Percentiles rank a stretch among this genome's conserved stretches.
Evolutionary conservation across 306 rosid genomes (phyloP).

Genomic region (Cicer arietinum): DNA sequence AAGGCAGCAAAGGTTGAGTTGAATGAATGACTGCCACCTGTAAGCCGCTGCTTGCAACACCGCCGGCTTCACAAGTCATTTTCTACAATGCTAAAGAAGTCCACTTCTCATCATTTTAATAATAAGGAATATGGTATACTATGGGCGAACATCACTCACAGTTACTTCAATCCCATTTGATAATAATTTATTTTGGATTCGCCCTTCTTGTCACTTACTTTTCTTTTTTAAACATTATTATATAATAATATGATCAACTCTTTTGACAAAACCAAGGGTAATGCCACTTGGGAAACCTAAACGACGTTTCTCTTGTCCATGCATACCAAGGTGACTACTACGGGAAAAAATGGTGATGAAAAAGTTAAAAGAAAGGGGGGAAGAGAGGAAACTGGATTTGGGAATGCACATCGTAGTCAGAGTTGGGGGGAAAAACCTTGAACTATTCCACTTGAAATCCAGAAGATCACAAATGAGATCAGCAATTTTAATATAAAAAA

Average conservation of each 20-base stretch:
- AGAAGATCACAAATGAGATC: neutral
- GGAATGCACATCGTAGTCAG: neutral
- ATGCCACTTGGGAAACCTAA: slow-evolving; percentile 28
- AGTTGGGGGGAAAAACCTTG: neutral
- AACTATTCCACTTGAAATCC: slow-evolving; percentile 2
- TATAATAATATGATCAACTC: neutral
- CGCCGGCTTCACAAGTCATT: slow-evolving; percentile 44
- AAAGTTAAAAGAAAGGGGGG: slow-evolving; percentile 8
- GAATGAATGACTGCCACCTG: slow-evolving; percentile 47
- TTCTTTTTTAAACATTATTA: neutral
- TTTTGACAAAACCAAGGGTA: slow-evolving; percentile 41
- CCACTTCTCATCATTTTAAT: neutral
- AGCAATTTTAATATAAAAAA: slow-evolving; percentile 4
- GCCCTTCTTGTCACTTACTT: slow-evolving; percentile 8
- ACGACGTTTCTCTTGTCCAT: slow-evolving; percentile 35
- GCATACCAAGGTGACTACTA: neutral
- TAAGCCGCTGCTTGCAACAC: slow-evolving; percentile 1
- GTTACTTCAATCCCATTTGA: slow-evolving; percentile 2
- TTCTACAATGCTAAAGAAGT: slow-evolving; percentile 8
- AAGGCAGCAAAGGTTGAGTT: slow-evolving; percentile 17
- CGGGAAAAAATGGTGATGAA: neutral
- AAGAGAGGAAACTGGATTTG: neutral
- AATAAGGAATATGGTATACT: neutral
- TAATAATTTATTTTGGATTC: neutral
- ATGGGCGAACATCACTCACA: slow-evolving; percentile 1